Percentiles rank a stretch among this genome's conserved stretches.
These are phyloP conservation scores for Naematelia aurantialba DNA, from an alignment of 768 basidiomycete species.

Conservation along the genomic window DNA sequence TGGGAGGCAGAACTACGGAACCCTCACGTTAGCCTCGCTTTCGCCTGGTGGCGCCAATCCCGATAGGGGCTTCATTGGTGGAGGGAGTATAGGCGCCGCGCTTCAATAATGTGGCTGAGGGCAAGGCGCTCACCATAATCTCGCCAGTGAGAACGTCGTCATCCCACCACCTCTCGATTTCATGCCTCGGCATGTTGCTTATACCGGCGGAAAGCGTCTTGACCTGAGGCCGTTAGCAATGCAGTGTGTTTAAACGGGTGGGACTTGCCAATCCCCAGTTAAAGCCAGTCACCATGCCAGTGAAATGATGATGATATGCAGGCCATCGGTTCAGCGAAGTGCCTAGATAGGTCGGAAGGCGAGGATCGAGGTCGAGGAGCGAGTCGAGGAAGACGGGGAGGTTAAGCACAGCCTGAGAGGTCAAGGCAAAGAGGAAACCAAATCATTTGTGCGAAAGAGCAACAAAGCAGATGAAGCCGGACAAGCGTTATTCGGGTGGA, in stretches of 20 bases:
- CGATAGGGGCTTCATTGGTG: no score
- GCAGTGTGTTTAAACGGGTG: no score
- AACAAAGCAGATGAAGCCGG: background rate
- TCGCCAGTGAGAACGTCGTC: constrained; percentile 35
- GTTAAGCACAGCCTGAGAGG: constrained; percentile 24
- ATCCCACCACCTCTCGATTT: constrained; percentile 22
- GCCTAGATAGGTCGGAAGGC: constrained; percentile 21
- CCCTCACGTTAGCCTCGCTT: background rate
- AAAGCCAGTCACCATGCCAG: constrained; percentile 28
- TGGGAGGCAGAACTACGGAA: constrained; percentile 14
- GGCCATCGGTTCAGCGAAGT: constrained; percentile 29
- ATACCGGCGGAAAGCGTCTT: constrained; percentile 28
- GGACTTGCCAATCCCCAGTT: constrained; percentile 23
- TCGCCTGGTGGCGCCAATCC: no score
- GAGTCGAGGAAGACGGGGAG: constrained; percentile 25
- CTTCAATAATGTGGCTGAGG: background rate
- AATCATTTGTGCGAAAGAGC: background rate
- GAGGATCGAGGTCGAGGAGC: constrained; percentile 18
- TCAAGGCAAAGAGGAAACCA: no score
- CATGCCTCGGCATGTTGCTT: constrained; percentile 14
- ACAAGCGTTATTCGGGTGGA: no score
- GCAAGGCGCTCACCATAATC: constrained; percentile 19
- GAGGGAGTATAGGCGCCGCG: no score
- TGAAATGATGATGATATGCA: constrained; percentile 28
- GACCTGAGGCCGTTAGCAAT: no score